Base-by-base conservation (phyloP, 176 grass and related monocot genomes). In the Avena eriantha region DNA sequence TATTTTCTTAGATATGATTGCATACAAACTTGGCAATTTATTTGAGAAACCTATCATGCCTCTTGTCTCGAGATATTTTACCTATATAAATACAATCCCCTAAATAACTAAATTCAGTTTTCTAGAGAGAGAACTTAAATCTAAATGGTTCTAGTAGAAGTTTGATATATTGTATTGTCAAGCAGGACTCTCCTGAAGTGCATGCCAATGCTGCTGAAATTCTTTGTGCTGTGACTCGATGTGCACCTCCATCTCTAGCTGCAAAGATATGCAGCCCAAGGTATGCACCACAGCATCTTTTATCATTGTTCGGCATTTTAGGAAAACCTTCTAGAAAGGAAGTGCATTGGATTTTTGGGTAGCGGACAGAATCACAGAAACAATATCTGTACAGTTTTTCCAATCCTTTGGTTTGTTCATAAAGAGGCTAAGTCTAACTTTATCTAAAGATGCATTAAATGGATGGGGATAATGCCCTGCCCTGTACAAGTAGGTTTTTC, bases 151-250 rank as follows among this genome's bases (percentile, higher is more conserved):
- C 21, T 82, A 78, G 72, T 8, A 33, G 50, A 71, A 82, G 22
- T 17, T 89, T 91, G 66, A 82, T 69, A 26, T 51, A 12, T n/a
- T 84, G n/a, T 77, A 67, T 77, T 76, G 17, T 34, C 54, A 66
- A 90, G 79, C 87, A 99, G 97, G 94, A 96, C 78, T 99, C 90
- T 89, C 92, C 92, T 90, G 92, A 99, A 90, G 97, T 99, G 66
- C 97, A 99, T 86, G 92, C 94, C 64, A 99, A 99, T 85, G 89
- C 92, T 90, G 87, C 97, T 18, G 94, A 99, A 86, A 96, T 96
- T 82, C 92, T 99, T 70, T 97, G 97, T 88, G 92, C 97, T 50
- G 91, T 99, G 68, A 99, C 92, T 69, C 88, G 97, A 51, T 99
- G 88, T 91, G 97, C 94, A 60, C 97, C 97, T 81, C 94, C 97